Evolutionary conservation across 1,139 yeast species (phyloP).

Genomic region (Geotrichum klebahnii): DNA sequence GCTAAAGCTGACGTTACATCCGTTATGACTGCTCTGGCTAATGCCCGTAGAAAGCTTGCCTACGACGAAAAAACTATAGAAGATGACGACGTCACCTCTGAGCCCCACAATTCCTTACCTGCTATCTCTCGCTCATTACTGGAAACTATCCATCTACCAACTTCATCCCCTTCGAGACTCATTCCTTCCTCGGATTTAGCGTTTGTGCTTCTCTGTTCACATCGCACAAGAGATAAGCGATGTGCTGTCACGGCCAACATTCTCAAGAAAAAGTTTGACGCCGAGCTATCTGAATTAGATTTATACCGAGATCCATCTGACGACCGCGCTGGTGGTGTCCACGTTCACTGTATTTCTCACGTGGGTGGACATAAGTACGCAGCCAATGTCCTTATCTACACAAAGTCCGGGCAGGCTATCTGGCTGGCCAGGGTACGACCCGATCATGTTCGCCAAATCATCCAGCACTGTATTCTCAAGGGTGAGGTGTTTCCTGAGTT

Average conservation of each 20-base stretch:
- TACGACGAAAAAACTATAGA: not conserved
- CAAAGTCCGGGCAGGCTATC: conserved; percentile 67
- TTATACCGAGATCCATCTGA: conserved; percentile 73
- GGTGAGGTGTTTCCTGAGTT: conserved; percentile 72
- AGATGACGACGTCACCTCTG: not conserved
- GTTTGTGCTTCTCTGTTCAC: conserved; percentile 78
- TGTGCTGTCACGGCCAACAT: conserved; percentile 96
- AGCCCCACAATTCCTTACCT: not conserved
- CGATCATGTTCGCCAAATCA: conserved; percentile 63
- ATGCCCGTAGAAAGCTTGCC: conserved; percentile 13
- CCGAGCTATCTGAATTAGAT: conserved; percentile 64
- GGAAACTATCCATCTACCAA: conserved; percentile 1
- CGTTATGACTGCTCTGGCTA: conserved; percentile 37
- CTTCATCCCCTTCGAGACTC: conserved; percentile 4
- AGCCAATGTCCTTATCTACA: conserved; percentile 78
- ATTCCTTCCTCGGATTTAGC: conserved; percentile 47
- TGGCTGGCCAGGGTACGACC: conserved; percentile 90
- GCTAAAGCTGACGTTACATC: conserved; percentile 47
- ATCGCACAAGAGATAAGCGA: conserved; percentile 81
- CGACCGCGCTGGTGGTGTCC: conserved; percentile 66
- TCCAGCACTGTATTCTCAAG: conserved; percentile 65
- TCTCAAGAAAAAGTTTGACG: conserved; percentile 72
- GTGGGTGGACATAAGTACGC: conserved; percentile 94
- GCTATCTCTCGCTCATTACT: conserved; percentile 1
- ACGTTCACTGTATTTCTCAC: conserved; percentile 69